Conservation (phyloP, 176 grass and related monocot species). For the Cenchrus purpureus region DNA sequence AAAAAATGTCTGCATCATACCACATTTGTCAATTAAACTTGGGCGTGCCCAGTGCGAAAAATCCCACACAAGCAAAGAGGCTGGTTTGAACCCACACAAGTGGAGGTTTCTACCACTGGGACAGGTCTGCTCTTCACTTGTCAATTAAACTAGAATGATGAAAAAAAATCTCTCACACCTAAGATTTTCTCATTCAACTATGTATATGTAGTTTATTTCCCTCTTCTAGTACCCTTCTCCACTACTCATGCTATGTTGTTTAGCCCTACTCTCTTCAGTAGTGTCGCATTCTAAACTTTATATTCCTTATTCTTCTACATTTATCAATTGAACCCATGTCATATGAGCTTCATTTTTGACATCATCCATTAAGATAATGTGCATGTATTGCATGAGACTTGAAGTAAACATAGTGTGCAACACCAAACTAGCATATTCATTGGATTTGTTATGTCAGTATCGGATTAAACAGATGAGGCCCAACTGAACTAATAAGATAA, state of each 20-base stretch:
- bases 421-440: neutral
- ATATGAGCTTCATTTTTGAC: neutral
- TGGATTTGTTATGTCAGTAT: neutral
- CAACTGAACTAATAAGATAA: slow-evolving; percentile 6
- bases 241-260: neutral
- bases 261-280: neutral
- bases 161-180: no score
- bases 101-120: no score
- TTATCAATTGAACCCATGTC: neutral
- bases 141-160: neutral
- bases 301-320: neutral
- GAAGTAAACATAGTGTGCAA: neutral
- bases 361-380: neutral
- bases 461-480: neutral
- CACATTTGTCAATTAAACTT: neutral
- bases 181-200: neutral
- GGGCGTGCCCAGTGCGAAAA: no score
- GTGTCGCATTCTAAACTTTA: neutral
- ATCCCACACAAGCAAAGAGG: no score
- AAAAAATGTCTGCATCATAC: neutral
- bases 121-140: no score
- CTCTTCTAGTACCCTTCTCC: neutral
- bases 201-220: neutral
- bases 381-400: neutral
- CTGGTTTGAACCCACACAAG: no score